These are phyloP conservation scores for Digitaria exilis DNA, from an alignment of 202 grass and related monocot genomes.

Conservation along the genomic window DNA sequence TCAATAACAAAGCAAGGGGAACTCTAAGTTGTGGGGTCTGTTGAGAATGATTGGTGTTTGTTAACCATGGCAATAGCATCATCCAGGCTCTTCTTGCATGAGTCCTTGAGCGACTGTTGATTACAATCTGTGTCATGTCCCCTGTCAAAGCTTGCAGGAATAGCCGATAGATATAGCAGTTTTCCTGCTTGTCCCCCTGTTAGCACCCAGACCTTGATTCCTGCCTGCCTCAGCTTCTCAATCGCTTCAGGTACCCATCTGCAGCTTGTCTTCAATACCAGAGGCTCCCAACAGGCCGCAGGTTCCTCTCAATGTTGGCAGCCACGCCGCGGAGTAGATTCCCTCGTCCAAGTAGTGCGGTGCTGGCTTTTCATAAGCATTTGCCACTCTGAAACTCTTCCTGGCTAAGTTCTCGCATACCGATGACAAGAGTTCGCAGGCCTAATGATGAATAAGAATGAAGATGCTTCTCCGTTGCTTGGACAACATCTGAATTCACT, in stretches of 20 bases:
- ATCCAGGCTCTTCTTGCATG: slow-evolving; percentile 74
- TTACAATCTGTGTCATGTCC: slow-evolving; percentile 84
- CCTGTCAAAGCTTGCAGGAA: slow-evolving; percentile 89
- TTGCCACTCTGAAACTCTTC: slow-evolving; percentile 87
- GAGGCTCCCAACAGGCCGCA: slow-evolving; percentile 79
- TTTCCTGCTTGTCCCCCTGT: slow-evolving; percentile 99
- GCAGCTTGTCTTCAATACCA: slow-evolving; percentile 94
- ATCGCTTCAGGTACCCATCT: slow-evolving; percentile 96
- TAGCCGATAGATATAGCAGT: slow-evolving; percentile 95
- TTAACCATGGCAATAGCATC: slow-evolving; percentile 70
- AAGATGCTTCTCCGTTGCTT: slow-evolving; percentile 71
- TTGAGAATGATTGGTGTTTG: slow-evolving; percentile 54
- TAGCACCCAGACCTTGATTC: slow-evolving; percentile 96
- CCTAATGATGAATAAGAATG: slow-evolving; percentile 81
- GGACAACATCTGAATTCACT: slow-evolving; percentile 56
- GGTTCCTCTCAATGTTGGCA: slow-evolving; percentile 68
- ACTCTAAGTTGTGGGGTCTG: slow-evolving; percentile 44
- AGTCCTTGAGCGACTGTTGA: slow-evolving; percentile 79
- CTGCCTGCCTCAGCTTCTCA: slow-evolving; percentile 83
- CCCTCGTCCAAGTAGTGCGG: slow-evolving; percentile 65
- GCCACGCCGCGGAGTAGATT: slow-evolving; percentile 61
- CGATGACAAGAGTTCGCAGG: slow-evolving; percentile 82
- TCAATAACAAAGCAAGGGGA: slow-evolving; percentile 82
- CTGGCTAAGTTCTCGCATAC: slow-evolving; percentile 63
- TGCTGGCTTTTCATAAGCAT: slow-evolving; percentile 84